phyloP scores from a whole-genome alignment of 1,139 yeast species.

The Pneumocystis jirovecii region DNA sequence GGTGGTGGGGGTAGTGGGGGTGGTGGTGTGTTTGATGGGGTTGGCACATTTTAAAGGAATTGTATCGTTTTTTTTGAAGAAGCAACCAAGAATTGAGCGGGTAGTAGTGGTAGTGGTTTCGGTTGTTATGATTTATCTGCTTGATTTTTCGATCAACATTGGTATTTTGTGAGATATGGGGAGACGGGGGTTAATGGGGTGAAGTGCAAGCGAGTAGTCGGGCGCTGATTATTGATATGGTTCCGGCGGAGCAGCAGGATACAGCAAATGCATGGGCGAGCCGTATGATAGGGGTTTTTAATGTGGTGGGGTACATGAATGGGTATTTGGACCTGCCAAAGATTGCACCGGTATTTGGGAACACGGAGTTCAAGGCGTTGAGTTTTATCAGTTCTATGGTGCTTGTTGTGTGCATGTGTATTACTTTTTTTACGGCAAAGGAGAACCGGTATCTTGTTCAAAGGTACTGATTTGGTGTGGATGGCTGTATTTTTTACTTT shows the following conservation, averaged over 20 bases:
- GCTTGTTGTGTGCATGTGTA: constrained; percentile 27
- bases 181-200: not conserved
- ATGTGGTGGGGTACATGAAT: constrained; percentile 38
- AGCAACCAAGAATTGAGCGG: constrained; percentile 17
- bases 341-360: constrained; percentile 27
- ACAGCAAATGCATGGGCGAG: constrained; percentile 62
- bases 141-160: constrained; percentile 40
- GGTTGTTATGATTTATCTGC: constrained; percentile 33
- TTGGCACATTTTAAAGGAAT: constrained; percentile 37
- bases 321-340: constrained; percentile 32
- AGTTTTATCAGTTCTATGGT: constrained; percentile 32
- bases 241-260: constrained; percentile 40
- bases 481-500: not conserved
- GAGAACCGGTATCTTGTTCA: constrained; percentile 27
- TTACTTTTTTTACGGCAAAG: constrained; percentile 29
- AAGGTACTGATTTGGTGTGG: not conserved
- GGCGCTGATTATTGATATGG: constrained; percentile 44
- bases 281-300: constrained; percentile 45
- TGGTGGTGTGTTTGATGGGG: constrained; percentile 30
- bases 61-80: constrained; percentile 16
- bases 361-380: constrained; percentile 37
- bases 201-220: constrained; percentile 43
- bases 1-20: constrained; percentile 36
- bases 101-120: constrained; percentile 31
- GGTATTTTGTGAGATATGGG: constrained; percentile 13